Conservation (phyloP, 371 early-diverging fungal species). For the Mortierella sp. region DNA sequence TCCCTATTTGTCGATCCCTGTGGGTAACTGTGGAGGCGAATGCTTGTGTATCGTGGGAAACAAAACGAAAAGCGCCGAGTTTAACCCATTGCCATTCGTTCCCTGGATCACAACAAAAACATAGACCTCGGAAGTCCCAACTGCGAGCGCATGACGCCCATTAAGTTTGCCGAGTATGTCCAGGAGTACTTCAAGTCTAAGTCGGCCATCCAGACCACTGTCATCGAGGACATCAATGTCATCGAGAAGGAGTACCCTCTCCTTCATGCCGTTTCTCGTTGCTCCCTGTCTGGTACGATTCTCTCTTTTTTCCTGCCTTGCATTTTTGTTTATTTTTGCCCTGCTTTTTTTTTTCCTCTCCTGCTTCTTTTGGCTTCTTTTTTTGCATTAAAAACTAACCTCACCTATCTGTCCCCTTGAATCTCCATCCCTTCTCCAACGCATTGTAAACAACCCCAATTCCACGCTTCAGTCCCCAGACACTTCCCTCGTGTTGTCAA, state of each 20-base stretch:
- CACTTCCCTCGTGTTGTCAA: constrained; percentile 86
- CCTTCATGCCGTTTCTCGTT: constrained; percentile 86
- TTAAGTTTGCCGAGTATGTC: constrained; percentile 79
- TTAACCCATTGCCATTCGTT: too few species aligned
- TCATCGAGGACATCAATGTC: constrained; percentile 74
- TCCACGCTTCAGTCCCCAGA: constrained; percentile 64
- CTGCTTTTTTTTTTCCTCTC: neutral
- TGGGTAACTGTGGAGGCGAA: neutral
- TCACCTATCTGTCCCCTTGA: neutral
- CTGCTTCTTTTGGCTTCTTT: too few species aligned
- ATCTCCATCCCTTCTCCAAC: too few species aligned
- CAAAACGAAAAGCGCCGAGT: neutral
- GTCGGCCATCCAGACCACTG: constrained; percentile 70
- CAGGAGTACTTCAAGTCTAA: constrained; percentile 64
- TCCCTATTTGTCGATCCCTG: neutral
- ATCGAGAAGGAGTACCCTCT: constrained; percentile 88
- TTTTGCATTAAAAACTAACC: neutral
- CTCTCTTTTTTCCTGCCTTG: neutral
- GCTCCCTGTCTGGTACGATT: constrained; percentile 72
- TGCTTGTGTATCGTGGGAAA: neutral
- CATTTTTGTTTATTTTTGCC: constrained; percentile 10
- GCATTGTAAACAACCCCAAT: neutral
- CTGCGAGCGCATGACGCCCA: constrained; percentile 91
- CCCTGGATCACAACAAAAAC: too few species aligned
- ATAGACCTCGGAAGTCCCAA: constrained; percentile 87